Conservation (phyloP, 176 grass and related monocot genomes). For the Elymus sibiricus region DNA sequence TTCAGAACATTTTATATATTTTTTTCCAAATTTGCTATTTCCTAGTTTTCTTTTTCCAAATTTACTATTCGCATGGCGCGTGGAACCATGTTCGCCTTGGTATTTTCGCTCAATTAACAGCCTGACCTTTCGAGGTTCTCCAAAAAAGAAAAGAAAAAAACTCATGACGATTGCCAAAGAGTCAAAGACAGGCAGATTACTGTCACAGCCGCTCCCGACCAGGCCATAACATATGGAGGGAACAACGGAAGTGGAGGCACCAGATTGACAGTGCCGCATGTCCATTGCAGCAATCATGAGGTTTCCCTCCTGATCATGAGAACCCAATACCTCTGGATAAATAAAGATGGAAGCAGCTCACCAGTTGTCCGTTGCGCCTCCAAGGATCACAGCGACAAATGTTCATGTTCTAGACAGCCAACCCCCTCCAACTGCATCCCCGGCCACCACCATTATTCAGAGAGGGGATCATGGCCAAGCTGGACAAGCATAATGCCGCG, state of each 20-base stretch:
- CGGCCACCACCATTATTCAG: slow-evolving; percentile 10
- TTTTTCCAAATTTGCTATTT: too few species aligned
- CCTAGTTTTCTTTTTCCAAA: too few species aligned
- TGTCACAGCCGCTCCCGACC: not conserved
- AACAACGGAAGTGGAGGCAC: not conserved
- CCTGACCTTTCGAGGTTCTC: not conserved
- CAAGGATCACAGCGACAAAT: not conserved
- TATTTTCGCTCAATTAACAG: too few species aligned
- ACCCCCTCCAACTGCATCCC: not conserved
- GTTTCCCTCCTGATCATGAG: not conserved
- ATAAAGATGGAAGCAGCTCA: too few species aligned
- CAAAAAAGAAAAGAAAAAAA: not conserved
- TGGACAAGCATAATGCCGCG: slow-evolving; percentile 32
- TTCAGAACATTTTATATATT: too few species aligned
- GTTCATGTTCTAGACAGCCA: not conserved
- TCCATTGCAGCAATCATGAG: not conserved
- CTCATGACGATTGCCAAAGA: not conserved
- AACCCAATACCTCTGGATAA: not conserved
- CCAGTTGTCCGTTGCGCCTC: not conserved
- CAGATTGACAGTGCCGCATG: not conserved
- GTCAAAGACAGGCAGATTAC: not conserved
- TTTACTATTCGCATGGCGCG: too few species aligned
- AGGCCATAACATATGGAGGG: not conserved
- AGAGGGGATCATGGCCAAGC: slow-evolving; percentile 26
- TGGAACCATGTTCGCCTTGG: too few species aligned